Conservation (phyloP, 176 grass and related monocot genomes). For the Ampelocalamus luodianensis region DNA sequence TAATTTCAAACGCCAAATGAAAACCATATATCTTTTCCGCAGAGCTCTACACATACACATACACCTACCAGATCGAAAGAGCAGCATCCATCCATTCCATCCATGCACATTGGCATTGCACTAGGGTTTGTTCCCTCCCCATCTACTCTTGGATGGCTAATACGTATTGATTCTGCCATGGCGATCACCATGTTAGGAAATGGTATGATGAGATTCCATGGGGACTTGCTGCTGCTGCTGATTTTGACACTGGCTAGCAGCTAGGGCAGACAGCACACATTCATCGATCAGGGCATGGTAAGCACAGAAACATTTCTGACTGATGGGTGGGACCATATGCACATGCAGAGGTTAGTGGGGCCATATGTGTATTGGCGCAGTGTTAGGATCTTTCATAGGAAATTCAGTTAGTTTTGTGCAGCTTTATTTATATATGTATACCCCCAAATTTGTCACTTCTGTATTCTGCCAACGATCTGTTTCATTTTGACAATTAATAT, state of each 20-base stretch:
- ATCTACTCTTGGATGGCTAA: not conserved
- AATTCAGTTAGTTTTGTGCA: not conserved
- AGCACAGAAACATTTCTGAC: constrained; percentile 1
- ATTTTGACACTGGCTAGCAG: constrained; percentile 28
- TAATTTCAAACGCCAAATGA: constrained; percentile 51
- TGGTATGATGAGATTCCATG: constrained; percentile 35
- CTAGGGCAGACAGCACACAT: not conserved
- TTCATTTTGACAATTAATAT: too few relatives aligned
- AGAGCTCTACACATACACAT: not conserved
- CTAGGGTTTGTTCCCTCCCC: constrained; percentile 40
- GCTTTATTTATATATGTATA: not conserved
- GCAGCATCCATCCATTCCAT: constrained; percentile 3
- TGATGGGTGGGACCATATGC: not conserved
- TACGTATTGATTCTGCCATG: not conserved
- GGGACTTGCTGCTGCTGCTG: constrained; percentile 28
- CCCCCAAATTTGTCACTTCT: not conserved
- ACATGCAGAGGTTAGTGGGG: not conserved
- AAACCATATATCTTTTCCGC: not conserved
- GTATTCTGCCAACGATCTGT: not conserved
- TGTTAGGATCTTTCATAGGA: not conserved
- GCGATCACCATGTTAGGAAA: not conserved
- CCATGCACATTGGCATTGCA: constrained; percentile 22
- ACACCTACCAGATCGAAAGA: not conserved
- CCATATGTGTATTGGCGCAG: not conserved
- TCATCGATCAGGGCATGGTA: not conserved